Conservation (phyloP, 2,329 filamentous ascomycete species). For the Ceratocystis variospora region DNA sequence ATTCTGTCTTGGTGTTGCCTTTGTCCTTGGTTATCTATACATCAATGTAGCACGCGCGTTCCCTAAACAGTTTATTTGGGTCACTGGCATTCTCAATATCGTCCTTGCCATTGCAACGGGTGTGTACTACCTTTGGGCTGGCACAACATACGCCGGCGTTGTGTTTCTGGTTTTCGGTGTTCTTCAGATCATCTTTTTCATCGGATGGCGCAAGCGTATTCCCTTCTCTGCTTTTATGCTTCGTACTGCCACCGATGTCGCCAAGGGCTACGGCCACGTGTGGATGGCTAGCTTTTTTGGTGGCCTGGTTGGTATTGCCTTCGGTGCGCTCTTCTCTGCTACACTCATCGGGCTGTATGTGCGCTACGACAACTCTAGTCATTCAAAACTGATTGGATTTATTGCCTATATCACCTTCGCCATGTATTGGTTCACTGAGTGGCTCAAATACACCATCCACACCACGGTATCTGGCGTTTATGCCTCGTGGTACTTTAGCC, state of each 20-base stretch:
- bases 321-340: constrained; percentile 74
- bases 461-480: constrained; percentile 79
- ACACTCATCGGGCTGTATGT: constrained; percentile 79
- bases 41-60: constrained; percentile 62
- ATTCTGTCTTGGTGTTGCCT: constrained; percentile 60
- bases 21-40: constrained; percentile 68
- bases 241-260: constrained; percentile 70
- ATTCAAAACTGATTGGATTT: constrained; percentile 66
- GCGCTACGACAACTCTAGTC: constrained; percentile 53
- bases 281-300: constrained; percentile 77
- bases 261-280: constrained; percentile 71
- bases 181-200: constrained; percentile 71
- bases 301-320: constrained; percentile 58
- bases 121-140: constrained; percentile 66
- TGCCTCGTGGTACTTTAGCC: constrained; percentile 82
- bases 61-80: constrained; percentile 85
- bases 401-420: constrained; percentile 81
- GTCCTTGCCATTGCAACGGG: constrained; percentile 71
- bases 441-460: constrained; percentile 87
- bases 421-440: constrained; percentile 88
- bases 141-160: constrained; percentile 72
- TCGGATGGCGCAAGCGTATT: constrained; percentile 78
- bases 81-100: constrained; percentile 80
- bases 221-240: constrained; percentile 87
- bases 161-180: constrained; percentile 73